Evolutionary conservation across 345 rosid species (phyloP).

Genomic region (Heritiera fomes): DNA sequence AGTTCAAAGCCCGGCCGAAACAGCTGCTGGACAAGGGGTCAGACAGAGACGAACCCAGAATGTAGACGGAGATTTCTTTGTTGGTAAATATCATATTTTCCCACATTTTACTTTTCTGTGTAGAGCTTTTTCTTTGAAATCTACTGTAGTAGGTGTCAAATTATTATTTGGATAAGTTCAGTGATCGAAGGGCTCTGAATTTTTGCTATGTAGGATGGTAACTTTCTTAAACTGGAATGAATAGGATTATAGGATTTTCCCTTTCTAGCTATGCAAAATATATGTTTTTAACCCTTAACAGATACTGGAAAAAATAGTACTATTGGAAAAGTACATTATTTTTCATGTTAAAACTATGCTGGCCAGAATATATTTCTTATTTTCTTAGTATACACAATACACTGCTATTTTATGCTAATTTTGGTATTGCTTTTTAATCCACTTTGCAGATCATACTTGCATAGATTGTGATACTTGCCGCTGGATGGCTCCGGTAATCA

Average conservation of each 20-base stretch:
- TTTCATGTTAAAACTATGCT: neutral
- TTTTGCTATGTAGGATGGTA: neutral
- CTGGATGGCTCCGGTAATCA: constrained; percentile 73
- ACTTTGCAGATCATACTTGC: constrained; percentile 51
- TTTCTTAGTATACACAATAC: neutral
- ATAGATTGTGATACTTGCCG: constrained; percentile 77
- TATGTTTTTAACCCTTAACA: neutral
- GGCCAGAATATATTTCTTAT: neutral
- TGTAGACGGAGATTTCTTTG: constrained; percentile 56
- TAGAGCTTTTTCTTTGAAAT: neutral
- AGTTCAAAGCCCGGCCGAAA: constrained; percentile 25
- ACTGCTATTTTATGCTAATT: neutral
- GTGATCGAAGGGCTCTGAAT: neutral
- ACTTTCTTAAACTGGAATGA: neutral
- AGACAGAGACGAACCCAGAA: constrained; percentile 46
- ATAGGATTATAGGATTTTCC: neutral
- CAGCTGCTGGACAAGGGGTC: constrained; percentile 14
- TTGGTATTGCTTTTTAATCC: constrained; percentile 10
- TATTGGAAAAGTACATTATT: neutral
- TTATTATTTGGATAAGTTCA: neutral
- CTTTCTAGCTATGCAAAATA: neutral
- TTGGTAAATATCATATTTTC: constrained; percentile 36
- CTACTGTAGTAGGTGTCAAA: neutral
- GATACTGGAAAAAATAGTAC: neutral
- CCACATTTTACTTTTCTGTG: neutral